A percentile compares a stretch with the other conserved stretches of the same genome.
phyloP scores from a whole-genome alignment of 495 filamentous ascomycete genomes.

The Margaritispora aquatica region DNA sequence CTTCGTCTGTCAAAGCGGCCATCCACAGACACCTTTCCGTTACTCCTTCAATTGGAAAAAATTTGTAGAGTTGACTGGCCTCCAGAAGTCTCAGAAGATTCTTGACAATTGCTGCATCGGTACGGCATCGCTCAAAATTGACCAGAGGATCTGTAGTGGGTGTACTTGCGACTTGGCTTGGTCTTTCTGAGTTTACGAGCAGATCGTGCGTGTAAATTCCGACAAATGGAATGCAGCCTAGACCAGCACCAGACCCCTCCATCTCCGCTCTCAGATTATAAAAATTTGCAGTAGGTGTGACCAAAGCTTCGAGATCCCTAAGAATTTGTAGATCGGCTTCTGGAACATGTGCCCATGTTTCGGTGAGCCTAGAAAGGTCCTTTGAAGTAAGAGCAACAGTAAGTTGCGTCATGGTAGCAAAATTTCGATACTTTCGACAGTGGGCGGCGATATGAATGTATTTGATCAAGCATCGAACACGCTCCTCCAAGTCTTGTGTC shows the following conservation, averaged over 20 bases:
- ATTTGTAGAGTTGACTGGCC: slow-evolving; percentile 82
- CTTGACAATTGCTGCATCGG: slow-evolving; percentile 88
- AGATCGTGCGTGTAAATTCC: slow-evolving; percentile 93
- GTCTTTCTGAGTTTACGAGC: slow-evolving; percentile 92
- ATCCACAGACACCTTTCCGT: slow-evolving; percentile 95
- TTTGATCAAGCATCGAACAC: slow-evolving; percentile 79
- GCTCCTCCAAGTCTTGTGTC: slow-evolving; percentile 74
- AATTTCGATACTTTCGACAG: slow-evolving; percentile 82
- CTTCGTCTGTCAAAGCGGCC: slow-evolving; percentile 76
- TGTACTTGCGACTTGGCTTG: slow-evolving; percentile 59
- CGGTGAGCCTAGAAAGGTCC: slow-evolving; percentile 67
- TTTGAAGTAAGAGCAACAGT: slow-evolving; percentile 83
- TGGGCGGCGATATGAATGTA: slow-evolving; percentile 88
- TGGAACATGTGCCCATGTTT: slow-evolving; percentile 79
- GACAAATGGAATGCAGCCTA: slow-evolving; percentile 95
- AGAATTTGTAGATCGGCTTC: slow-evolving; percentile 62
- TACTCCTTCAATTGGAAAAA: slow-evolving; percentile 78
- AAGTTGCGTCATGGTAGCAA: slow-evolving; percentile 93
- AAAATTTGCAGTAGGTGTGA: slow-evolving; percentile 88
- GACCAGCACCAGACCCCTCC: slow-evolving; percentile 65
- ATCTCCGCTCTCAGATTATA: slow-evolving; percentile 84
- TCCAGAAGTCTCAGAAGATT: slow-evolving; percentile 84
- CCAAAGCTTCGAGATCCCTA: slow-evolving; percentile 73
- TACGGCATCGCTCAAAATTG: slow-evolving; percentile 93
- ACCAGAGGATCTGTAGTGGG: slow-evolving; percentile 68